Conservation (phyloP, 768 basidiomycete genomes). For the Rhizopogon vinicolor region DNA sequence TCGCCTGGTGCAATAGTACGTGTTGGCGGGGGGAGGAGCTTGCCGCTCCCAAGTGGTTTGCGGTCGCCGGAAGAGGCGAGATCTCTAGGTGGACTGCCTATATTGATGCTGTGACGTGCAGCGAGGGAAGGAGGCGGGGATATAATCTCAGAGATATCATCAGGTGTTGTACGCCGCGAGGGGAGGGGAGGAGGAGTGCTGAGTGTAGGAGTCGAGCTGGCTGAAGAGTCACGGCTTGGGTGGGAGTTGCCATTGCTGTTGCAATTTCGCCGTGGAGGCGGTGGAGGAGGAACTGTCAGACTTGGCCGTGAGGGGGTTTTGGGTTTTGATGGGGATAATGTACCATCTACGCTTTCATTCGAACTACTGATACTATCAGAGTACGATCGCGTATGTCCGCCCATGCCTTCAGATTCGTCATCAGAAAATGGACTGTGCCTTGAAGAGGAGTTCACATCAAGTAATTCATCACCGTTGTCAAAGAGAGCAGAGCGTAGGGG, state of each 20-base stretch:
- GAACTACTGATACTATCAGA: slow-evolving; percentile 19
- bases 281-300: slow-evolving; percentile 13
- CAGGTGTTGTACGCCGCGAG: slow-evolving; percentile 21
- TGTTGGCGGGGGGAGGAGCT: slow-evolving; percentile 69
- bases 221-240: not conserved
- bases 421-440: slow-evolving; percentile 26
- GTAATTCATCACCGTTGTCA: slow-evolving; percentile 13
- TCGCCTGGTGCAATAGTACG: slow-evolving; percentile 67
- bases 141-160: not conserved
- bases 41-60: slow-evolving; percentile 23
- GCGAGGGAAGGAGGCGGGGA: slow-evolving; percentile 29
- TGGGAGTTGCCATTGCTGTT: not conserved
- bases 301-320: slow-evolving; percentile 19
- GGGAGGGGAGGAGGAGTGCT: slow-evolving; percentile 37
- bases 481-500: slow-evolving; percentile 14
- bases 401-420: slow-evolving; percentile 15
- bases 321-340: slow-evolving; percentile 10
- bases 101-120: slow-evolving; percentile 32
- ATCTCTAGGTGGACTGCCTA: not conserved
- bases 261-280: slow-evolving; percentile 13
- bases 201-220: slow-evolving; percentile 12
- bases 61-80: slow-evolving; percentile 19
- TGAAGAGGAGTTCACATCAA: slow-evolving; percentile 18
- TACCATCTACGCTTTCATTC: slow-evolving; percentile 11
- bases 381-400: slow-evolving; percentile 3